Evolutionary conservation across 2,329 filamentous ascomycete species (phyloP).

Genomic region (Aureobasidium subglaciale): DNA sequence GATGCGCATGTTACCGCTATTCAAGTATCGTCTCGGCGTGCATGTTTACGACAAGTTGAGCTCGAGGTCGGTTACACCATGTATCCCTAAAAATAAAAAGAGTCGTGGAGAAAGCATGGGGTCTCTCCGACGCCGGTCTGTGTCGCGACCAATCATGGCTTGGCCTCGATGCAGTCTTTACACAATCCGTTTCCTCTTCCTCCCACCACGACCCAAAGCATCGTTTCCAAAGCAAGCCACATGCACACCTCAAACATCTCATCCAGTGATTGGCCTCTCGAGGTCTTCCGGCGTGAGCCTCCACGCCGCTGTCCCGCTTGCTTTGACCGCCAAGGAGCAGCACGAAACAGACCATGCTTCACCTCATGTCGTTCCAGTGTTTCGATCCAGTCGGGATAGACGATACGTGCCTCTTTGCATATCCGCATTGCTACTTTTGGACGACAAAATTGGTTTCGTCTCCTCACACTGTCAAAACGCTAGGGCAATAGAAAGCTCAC

Average conservation of each 20-base stretch:
- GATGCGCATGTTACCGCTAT: not conserved
- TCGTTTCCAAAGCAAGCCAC: constrained; percentile 10
- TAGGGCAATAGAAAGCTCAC: not conserved
- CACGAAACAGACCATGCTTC: constrained; percentile 11
- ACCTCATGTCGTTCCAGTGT: constrained; percentile 7
- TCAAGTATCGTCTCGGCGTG: not conserved
- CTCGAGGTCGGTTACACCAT: constrained; percentile 4
- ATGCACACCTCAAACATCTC: constrained; percentile 7
- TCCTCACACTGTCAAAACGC: not conserved
- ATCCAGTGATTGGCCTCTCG: not conserved
- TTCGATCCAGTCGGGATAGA: not conserved
- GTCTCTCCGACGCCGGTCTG: not conserved
- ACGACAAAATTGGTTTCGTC: not conserved
- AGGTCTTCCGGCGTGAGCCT: not conserved
- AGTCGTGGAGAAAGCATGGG: constrained; percentile 6
- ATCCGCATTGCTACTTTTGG: not conserved
- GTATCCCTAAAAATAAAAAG: constrained; percentile 2
- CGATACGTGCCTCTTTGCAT: not conserved
- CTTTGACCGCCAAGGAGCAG: constrained; percentile 10
- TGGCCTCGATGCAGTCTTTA: not conserved
- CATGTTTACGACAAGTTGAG: not conserved
- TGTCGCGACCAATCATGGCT: constrained; percentile 4
- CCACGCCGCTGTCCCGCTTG: not conserved
- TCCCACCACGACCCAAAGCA: not conserved
- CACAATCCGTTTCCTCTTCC: not conserved